Conservation (phyloP, 2,329 filamentous ascomycete genomes). For the Claviceps maximensis region DNA sequence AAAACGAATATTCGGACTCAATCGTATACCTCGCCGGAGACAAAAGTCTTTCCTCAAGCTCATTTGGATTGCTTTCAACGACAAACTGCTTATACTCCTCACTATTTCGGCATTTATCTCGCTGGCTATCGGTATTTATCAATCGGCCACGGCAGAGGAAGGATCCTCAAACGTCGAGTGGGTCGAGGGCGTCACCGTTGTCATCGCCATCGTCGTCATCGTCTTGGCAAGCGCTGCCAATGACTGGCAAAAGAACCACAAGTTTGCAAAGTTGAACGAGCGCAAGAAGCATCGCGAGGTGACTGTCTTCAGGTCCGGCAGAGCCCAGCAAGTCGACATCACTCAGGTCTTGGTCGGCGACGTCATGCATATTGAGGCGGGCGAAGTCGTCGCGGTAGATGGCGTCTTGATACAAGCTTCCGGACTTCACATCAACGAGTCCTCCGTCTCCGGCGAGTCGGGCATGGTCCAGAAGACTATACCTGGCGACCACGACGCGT, state of each 20-base stretch:
- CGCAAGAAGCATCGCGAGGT: conserved; percentile 66
- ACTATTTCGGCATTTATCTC: conserved; percentile 62
- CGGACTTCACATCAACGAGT: conserved; percentile 54
- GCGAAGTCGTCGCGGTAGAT: conserved; percentile 58
- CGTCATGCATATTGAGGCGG: conserved; percentile 58
- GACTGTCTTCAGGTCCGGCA: conserved; percentile 65
- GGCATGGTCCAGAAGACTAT: conserved; percentile 54
- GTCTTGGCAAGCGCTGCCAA: conserved; percentile 66
- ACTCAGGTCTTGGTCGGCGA: conserved; percentile 63
- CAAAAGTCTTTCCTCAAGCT: conserved; percentile 56
- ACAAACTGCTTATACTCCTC: conserved; percentile 63
- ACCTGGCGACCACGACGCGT: conserved; percentile 44
- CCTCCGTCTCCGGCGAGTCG: conserved; percentile 64
- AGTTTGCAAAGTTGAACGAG: conserved; percentile 68
- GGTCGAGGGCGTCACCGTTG: conserved; percentile 72
- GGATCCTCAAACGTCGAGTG: conserved; percentile 52
- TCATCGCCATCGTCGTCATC: conserved; percentile 63
- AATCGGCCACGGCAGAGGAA: conserved; percentile 45
- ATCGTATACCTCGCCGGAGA: conserved; percentile 43
- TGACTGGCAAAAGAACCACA: conserved; percentile 71
- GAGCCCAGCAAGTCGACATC: conserved; percentile 53
- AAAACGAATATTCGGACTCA: conserved; percentile 56
- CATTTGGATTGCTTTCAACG: conserved; percentile 67
- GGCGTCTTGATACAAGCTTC: conserved; percentile 49
- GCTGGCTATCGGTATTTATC: conserved; percentile 60